phyloP scores from a whole-genome alignment of 306 rosid genomes.

The Cucurbita maxima region DNA sequence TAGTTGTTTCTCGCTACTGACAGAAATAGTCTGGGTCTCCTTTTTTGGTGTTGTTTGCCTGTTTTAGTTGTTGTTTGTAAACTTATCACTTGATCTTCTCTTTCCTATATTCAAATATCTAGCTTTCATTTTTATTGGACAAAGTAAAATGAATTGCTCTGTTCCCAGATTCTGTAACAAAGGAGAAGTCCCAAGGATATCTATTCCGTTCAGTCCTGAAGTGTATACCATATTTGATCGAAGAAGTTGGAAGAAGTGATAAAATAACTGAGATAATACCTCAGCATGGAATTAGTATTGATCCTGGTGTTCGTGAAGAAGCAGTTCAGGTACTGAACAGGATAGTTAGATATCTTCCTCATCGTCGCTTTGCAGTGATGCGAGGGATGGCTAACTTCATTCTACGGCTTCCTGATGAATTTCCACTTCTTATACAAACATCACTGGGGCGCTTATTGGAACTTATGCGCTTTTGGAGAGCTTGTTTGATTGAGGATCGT shows the following conservation, averaged over 20 bases:
- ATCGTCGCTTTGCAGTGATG: constrained; percentile 96
- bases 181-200: constrained; percentile 96
- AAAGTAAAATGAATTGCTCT: constrained; percentile 8
- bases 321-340: constrained; percentile 93
- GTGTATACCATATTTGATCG: constrained; percentile 92
- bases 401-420: constrained; percentile 90
- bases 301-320: constrained; percentile 99
- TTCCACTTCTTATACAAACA: constrained; percentile 95
- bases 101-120: background rate
- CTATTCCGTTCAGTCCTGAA: constrained; percentile 89
- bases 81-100: background rate
- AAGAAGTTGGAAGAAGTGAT: constrained; percentile 96
- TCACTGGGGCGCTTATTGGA: constrained; percentile 92
- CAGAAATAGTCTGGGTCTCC: background rate
- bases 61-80: background rate
- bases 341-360: constrained; percentile 78
- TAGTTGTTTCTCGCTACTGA: background rate
- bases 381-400: constrained; percentile 93
- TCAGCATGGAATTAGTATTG: constrained; percentile 99
- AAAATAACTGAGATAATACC: constrained; percentile 98
- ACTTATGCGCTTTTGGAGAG: constrained; percentile 97
- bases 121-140: constrained; percentile 4
- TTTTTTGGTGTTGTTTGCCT: background rate
- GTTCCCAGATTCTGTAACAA: constrained; percentile 81
- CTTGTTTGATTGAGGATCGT: constrained; percentile 80